phyloP scores from a whole-genome alignment of 176 grass and related monocot genomes.

The Pharus latifolius region DNA sequence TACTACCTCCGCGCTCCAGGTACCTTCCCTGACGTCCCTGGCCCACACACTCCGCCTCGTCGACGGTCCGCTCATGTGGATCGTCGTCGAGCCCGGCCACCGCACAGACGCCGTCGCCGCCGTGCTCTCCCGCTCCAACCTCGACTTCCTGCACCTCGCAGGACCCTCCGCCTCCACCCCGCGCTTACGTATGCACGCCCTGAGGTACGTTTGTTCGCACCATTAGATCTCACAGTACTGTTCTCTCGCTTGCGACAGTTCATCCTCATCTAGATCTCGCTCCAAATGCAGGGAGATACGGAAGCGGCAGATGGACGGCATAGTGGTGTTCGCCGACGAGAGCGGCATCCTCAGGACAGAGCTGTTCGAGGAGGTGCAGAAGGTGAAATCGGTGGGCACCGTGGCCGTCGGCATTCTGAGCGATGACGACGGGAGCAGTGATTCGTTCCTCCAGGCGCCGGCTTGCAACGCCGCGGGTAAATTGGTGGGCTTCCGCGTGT shows the following conservation, averaged over 20 bases:
- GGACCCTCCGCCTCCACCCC: slow-evolving; percentile 17
- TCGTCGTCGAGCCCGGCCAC: slow-evolving; percentile 50
- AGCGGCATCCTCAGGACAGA: slow-evolving; percentile 75
- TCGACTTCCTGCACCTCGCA: slow-evolving; percentile 45
- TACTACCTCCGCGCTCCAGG: slow-evolving; percentile 36
- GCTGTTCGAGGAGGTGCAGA: slow-evolving; percentile 89
- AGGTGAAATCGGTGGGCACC: slow-evolving; percentile 57
- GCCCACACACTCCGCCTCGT: slow-evolving; percentile 56
- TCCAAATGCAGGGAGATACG: slow-evolving; percentile 38
- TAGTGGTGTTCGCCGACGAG: slow-evolving; percentile 95
- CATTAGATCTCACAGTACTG: slow-evolving; percentile 7
- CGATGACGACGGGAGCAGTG: slow-evolving; percentile 46
- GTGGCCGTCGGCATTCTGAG: slow-evolving; percentile 54
- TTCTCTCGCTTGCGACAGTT: background rate
- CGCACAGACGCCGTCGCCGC: slow-evolving; percentile 48
- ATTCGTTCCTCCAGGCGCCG: slow-evolving; percentile 66
- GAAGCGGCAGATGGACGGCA: slow-evolving; percentile 47
- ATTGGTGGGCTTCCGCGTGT: slow-evolving; percentile 61
- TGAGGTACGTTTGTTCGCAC: slow-evolving; percentile 23
- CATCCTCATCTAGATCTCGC: background rate
- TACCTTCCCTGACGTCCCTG: slow-evolving; percentile 38
- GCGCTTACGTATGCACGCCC: slow-evolving; percentile 46
- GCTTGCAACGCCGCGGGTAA: slow-evolving; percentile 56
- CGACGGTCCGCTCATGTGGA: slow-evolving; percentile 36
- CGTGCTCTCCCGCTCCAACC: slow-evolving; percentile 37